phyloP scores from a whole-genome alignment of 805 yeast species.

The Maudiozyma turicensis region DNA sequence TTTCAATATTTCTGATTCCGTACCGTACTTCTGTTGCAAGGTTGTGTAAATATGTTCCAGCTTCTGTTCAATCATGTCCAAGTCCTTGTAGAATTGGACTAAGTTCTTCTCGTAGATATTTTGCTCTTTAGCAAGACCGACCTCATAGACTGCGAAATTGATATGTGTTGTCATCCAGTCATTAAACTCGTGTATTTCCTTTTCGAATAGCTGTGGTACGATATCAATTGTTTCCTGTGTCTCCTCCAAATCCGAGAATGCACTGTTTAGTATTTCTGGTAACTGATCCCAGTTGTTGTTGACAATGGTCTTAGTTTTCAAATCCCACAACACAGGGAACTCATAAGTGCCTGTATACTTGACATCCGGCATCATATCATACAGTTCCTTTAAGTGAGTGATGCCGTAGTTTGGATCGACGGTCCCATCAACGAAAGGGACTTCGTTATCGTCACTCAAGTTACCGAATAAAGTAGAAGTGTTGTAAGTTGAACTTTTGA shows the following conservation, averaged over 20 bases:
- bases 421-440: conserved; percentile 31
- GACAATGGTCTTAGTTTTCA: conserved; percentile 69
- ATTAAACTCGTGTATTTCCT: conserved; percentile 64
- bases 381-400: conserved; percentile 56
- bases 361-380: conserved; percentile 57
- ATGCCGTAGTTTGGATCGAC: conserved; percentile 52
- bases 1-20: conserved; percentile 9
- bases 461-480: conserved; percentile 6
- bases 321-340: conserved; percentile 91
- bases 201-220: conserved; percentile 46
- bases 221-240: conserved; percentile 27
- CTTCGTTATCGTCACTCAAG: conserved; percentile 12
- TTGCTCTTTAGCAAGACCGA: conserved; percentile 80
- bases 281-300: conserved; percentile 87
- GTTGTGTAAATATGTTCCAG: conserved; percentile 62
- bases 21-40: conserved; percentile 37
- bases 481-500: conserved; percentile 6
- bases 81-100: conserved; percentile 47
- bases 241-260: conserved; percentile 47
- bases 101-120: conserved; percentile 71
- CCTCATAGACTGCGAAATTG: conserved; percentile 87
- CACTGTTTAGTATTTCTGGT: conserved; percentile 70
- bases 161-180: conserved; percentile 73
- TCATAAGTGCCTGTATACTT: conserved; percentile 75
- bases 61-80: conserved; percentile 62